Evolutionary conservation across 78 protist genomes (phyloP).

Genomic region (Polysphondylium violaceum): DNA sequence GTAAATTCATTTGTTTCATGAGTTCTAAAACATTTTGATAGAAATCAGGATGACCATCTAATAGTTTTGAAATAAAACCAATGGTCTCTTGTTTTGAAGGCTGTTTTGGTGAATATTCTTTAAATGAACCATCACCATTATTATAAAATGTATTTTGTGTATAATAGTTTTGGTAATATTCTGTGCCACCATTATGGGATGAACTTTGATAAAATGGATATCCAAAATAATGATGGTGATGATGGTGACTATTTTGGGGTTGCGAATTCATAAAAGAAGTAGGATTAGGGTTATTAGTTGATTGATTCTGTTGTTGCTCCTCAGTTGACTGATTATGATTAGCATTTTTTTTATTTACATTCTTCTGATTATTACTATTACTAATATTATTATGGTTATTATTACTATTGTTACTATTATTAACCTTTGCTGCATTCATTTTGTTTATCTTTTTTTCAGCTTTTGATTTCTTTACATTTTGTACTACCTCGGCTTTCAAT

Average conservation of each 20-base stretch:
- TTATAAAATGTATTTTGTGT: neutral
- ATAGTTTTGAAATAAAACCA: neutral
- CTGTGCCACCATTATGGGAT: neutral
- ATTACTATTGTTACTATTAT: too few relatives aligned
- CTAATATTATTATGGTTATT: too few relatives aligned
- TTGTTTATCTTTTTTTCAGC: too few relatives aligned
- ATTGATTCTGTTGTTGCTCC: too few relatives aligned
- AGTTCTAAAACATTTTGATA: neutral
- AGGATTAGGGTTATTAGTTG: too few relatives aligned
- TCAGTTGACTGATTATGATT: too few relatives aligned
- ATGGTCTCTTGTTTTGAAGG: neutral
- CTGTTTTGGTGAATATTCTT: neutral
- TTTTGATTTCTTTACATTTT: too few relatives aligned
- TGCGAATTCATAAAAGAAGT: neutral
- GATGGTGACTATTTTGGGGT: neutral
- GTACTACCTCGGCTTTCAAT: neutral
- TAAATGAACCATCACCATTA: neutral
- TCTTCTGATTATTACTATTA: too few relatives aligned
- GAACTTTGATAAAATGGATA: neutral
- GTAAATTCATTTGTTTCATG: constrained; percentile 21
- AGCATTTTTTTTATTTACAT: too few relatives aligned
- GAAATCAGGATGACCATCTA: neutral
- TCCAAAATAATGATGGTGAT: neutral
- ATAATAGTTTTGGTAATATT: neutral
- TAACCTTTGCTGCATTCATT: too few relatives aligned